Evolutionary conservation across 179 eudicot species (phyloP), one percentile per base, ranked within the genome.

Genomic region (Drosera spatulata): DNA sequence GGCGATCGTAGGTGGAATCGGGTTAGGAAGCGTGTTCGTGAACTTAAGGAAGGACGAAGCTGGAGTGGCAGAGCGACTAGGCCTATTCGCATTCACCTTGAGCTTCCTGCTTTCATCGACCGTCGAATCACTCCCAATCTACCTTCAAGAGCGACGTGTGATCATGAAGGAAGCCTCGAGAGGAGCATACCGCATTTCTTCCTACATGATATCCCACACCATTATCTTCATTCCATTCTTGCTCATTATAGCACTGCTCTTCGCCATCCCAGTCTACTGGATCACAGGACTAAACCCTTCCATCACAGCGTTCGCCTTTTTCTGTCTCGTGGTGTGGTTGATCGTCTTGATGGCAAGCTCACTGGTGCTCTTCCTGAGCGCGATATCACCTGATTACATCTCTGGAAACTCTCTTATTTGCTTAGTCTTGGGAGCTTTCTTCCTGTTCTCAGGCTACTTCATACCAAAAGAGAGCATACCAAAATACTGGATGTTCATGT

Each of bases 291-390:
- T 91, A 39, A n/a, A 91, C 71, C 87, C 98, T 2, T 77, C 88
- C 0, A 3, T 68, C 37, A 12, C 67, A 15, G 85, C 98, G 11
- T 88, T 91, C 69, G 61, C 75, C 46, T 84, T 85, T 70, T 91
- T 91, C 59, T 67, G 67, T 2, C 75, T 82, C 60, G 74, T 68
- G 3, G 87, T 91, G 1, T 91, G 98, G 98, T 75, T 85, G 7
- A 88, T 91, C 1, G 88, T 91, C 15, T 65, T 83, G 6, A 88
- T 91, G 98, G 96, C 98, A 4, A 88, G 96, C 84, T 91, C 98
- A 3, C 43, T 91, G 48, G 98, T 91, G 15, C 84, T 91, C 53
- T 88, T 91, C 69, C 69, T 91, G 3, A 91, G 91, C 63, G 85
- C 94, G 0, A 63, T 91, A 1, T 86, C 98, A 0, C 85, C 91